Percentiles rank a stretch among this genome's conserved stretches.
These are phyloP conservation scores for Colletotrichum tropicale DNA, from an alignment of 2,329 filamentous ascomycete species.

Conservation along the genomic window DNA sequence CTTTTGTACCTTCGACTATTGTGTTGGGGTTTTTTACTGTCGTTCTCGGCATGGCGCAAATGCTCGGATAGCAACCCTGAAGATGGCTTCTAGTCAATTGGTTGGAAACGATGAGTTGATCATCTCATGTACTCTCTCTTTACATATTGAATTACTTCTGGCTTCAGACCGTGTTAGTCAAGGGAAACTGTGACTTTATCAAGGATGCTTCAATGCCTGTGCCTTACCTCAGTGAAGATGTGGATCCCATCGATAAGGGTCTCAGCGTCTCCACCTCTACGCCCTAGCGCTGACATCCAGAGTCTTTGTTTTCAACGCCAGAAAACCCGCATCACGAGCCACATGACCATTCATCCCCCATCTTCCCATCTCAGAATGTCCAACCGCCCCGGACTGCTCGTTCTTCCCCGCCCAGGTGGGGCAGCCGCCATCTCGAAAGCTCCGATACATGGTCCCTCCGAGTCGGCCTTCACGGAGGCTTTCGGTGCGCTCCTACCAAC, in stretches of 20 bases:
- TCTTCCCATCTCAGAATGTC: background rate
- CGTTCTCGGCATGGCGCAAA: no score
- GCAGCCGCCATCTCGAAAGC: background rate
- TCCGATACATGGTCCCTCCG: constrained; percentile 38
- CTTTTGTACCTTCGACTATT: no score
- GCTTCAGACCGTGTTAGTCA: background rate
- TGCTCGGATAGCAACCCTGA: no score
- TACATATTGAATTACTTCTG: rapidly evolving
- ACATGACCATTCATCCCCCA: background rate
- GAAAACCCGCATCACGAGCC: background rate
- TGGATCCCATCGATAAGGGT: background rate
- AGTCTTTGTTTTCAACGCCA: background rate
- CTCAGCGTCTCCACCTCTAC: background rate
- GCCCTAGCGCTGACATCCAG: background rate
- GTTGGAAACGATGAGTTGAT: no score
- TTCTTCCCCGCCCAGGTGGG: background rate
- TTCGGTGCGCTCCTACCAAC: constrained; percentile 44
- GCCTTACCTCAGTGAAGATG: background rate
- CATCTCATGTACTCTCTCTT: background rate
- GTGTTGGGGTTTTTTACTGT: no score
- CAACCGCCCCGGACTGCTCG: background rate
- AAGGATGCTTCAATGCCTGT: background rate
- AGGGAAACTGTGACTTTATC: background rate
- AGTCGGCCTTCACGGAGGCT: constrained; percentile 35
- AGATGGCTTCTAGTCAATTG: no score